Conservation (phyloP, 2,329 filamentous ascomycete genomes). For the Aurifilum marmelostoma region DNA sequence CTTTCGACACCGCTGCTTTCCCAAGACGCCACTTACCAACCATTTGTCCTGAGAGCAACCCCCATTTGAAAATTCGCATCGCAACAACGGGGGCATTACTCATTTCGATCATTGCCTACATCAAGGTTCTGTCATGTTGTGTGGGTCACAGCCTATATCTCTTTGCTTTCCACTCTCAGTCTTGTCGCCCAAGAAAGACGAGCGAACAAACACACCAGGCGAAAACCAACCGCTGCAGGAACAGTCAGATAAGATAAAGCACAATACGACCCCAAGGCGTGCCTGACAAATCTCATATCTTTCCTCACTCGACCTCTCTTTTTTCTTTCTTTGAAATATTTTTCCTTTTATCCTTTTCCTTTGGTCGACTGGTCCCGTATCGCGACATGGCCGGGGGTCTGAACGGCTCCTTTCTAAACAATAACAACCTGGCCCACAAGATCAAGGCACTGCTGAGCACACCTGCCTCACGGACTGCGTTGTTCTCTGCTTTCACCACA, state of each 20-base stretch:
- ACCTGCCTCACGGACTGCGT: constrained; percentile 6
- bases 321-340: neutral
- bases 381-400: constrained; percentile 24
- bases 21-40: neutral
- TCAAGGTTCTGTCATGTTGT: constrained; percentile 28
- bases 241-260: constrained; percentile 1
- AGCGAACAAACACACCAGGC: neutral
- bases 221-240: neutral
- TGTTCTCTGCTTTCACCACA: constrained; percentile 12
- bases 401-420: constrained; percentile 11
- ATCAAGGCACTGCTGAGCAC: constrained; percentile 13
- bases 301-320: neutral
- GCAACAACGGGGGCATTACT: constrained; percentile 10
- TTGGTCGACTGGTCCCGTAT: neutral
- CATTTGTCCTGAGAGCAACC: neutral
- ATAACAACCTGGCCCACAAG: constrained; percentile 17
- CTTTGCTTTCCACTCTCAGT: constrained; percentile 25
- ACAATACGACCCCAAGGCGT: neutral
- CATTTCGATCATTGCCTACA: neutral
- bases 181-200: constrained; percentile 21
- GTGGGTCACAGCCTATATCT: constrained; percentile 28
- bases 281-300: neutral
- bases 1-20: neutral
- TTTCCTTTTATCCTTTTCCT: neutral
- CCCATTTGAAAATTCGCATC: constrained; percentile 6